Conservation (phyloP, 2,329 filamentous ascomycete genomes). For the Beauveria sp. region DNA sequence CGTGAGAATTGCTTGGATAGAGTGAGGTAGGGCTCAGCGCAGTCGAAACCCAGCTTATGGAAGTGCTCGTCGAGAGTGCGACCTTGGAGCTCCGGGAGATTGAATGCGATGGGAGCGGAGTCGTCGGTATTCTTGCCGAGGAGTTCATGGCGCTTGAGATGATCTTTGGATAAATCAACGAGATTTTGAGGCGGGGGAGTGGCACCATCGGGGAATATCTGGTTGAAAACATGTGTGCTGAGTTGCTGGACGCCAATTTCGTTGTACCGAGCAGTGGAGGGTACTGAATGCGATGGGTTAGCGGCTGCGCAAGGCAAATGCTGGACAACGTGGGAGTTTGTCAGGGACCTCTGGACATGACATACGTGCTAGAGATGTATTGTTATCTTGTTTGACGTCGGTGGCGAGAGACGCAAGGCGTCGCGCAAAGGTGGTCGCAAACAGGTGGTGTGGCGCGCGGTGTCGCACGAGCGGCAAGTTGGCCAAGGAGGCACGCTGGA, state of each 20-base stretch:
- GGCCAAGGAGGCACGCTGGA: conserved; percentile 34
- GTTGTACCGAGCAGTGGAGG: conserved; percentile 66
- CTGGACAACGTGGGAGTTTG: neutral
- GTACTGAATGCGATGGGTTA: conserved; percentile 26
- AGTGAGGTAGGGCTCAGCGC: conserved; percentile 74
- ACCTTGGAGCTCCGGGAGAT: conserved; percentile 74
- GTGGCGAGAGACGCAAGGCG: conserved; percentile 32
- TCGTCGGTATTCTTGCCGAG: conserved; percentile 84
- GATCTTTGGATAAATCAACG: conserved; percentile 71
- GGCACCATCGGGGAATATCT: conserved; percentile 62
- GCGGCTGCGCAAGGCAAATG: neutral
- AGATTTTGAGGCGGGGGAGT: conserved; percentile 60
- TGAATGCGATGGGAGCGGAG: conserved; percentile 69
- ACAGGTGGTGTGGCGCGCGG: conserved; percentile 32
- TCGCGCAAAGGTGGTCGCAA: conserved; percentile 31
- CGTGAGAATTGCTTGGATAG: conserved; percentile 67
- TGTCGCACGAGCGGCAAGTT: conserved; percentile 45
- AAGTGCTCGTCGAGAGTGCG: conserved; percentile 89
- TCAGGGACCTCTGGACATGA: neutral
- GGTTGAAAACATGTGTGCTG: conserved; percentile 71
- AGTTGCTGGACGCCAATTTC: conserved; percentile 93
- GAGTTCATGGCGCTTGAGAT: conserved; percentile 77
- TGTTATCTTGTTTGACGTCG: conserved; percentile 10
- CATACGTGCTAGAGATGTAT: conserved; percentile 34
- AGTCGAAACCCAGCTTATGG: conserved; percentile 75